These are phyloP conservation scores for Pyracantha coccinea DNA, from an alignment of 331 rosid genomes.

Conservation along the genomic window DNA sequence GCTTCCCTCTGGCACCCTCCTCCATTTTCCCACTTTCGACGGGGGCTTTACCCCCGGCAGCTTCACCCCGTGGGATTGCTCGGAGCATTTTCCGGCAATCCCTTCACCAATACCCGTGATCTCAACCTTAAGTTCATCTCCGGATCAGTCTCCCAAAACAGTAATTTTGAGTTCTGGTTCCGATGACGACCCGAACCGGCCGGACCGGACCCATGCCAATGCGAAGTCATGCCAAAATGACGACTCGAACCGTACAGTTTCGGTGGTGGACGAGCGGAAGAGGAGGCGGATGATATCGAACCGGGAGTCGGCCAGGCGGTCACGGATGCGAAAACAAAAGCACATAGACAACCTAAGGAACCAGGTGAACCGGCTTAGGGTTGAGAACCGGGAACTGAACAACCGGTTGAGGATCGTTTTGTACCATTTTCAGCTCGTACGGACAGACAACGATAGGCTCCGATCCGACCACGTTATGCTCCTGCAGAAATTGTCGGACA, in stretches of 20 bases:
- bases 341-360: constrained; percentile 76
- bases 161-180: constrained; percentile 35
- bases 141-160: constrained; percentile 4
- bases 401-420: constrained; percentile 40
- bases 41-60: constrained; percentile 20
- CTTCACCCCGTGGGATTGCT: constrained; percentile 42
- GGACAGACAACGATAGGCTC: constrained; percentile 56
- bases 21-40: constrained; percentile 37
- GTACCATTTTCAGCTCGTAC: constrained; percentile 27
- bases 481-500: constrained; percentile 36
- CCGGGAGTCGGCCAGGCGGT: constrained; percentile 92
- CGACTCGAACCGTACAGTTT: constrained; percentile 1
- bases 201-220: not conserved
- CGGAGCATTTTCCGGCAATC: constrained; percentile 16
- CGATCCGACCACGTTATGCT: constrained; percentile 45
- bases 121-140: constrained; percentile 20
- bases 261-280: constrained; percentile 48
- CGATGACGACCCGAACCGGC: constrained; percentile 21
- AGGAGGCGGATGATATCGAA: constrained; percentile 79
- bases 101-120: constrained; percentile 19
- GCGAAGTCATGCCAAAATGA: not conserved
- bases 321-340: constrained; percentile 82
- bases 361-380: constrained; percentile 54
- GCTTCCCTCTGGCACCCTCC: constrained; percentile 35
- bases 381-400: constrained; percentile 60